Percentiles rank a stretch among this genome's conserved stretches.
Conservation (phyloP, 768 basidiomycete genomes). For the Ephemerocybe angulata region DNA sequence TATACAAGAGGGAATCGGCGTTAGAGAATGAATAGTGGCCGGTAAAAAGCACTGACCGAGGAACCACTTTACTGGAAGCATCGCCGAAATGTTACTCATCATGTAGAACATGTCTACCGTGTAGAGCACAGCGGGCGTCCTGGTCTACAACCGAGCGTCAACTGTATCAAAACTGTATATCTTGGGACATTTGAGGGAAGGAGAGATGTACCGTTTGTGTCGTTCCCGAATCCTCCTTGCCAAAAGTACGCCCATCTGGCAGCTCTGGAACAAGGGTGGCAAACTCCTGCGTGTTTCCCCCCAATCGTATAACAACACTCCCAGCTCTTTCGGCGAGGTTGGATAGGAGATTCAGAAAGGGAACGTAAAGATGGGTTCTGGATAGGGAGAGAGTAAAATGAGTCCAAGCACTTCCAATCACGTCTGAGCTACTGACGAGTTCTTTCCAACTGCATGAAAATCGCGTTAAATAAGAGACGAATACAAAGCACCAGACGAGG, state of each 20-base stretch:
- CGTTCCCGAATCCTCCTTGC: conserved; percentile 39
- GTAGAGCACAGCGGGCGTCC: conserved; percentile 64
- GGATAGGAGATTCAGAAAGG: conserved; percentile 74
- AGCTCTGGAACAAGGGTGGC: conserved; percentile 44
- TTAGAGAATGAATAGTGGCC: too few relatives aligned
- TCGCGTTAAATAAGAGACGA: background rate
- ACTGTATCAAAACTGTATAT: background rate
- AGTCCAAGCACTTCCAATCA: too few relatives aligned
- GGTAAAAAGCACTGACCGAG: background rate
- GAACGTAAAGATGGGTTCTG: conserved; percentile 42
- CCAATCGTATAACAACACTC: conserved; percentile 58
- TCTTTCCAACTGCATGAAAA: conserved; percentile 40
- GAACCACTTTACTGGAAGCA: conserved; percentile 66
- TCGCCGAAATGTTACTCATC: conserved; percentile 56
- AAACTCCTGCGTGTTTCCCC: conserved; percentile 78
- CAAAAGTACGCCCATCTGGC: conserved; percentile 46
- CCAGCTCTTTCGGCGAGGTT: conserved; percentile 67
- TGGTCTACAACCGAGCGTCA: conserved; percentile 39
- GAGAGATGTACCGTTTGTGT: conserved; percentile 37
- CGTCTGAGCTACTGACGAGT: conserved; percentile 29
- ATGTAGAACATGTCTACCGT: conserved; percentile 66
- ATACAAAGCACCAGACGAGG: background rate
- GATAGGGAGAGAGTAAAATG: background rate
- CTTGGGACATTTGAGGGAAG: background rate
- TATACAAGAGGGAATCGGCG: conserved; percentile 20